These are phyloP conservation scores for Candida ficus DNA, from an alignment of 805 yeast genomes.

Conservation along the genomic window DNA sequence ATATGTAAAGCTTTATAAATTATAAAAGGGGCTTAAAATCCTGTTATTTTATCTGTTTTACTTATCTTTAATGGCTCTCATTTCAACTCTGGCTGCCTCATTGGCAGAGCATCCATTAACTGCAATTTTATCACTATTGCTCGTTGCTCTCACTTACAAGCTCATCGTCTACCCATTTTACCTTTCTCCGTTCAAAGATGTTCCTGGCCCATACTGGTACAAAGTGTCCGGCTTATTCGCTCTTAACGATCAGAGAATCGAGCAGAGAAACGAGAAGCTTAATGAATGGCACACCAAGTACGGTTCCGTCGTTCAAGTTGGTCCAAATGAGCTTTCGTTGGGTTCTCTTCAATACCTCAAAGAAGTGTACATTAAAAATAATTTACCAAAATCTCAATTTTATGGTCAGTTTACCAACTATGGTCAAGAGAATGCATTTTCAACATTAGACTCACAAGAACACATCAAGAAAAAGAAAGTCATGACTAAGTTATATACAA, in stretches of 20 bases:
- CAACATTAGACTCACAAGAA: conserved; percentile 42
- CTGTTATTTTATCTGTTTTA: too few species aligned
- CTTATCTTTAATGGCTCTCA: background rate
- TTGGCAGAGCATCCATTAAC: background rate
- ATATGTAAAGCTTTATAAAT: too few species aligned
- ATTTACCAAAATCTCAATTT: conserved; percentile 49
- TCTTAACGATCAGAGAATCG: conserved; percentile 38
- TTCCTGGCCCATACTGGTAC: conserved; percentile 58
- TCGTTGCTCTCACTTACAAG: conserved; percentile 21
- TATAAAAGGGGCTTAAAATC: too few species aligned
- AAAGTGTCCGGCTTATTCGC: conserved; percentile 39
- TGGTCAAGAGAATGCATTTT: conserved; percentile 54
- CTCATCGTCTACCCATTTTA: conserved; percentile 41
- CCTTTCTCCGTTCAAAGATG: conserved; percentile 40
- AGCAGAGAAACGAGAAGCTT: conserved; percentile 44
- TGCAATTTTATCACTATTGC: conserved; percentile 1
- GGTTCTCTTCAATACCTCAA: conserved; percentile 44
- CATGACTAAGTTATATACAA: conserved; percentile 40
- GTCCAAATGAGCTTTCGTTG: conserved; percentile 59
- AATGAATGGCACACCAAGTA: conserved; percentile 47
- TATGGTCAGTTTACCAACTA: conserved; percentile 58
- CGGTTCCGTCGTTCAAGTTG: conserved; percentile 58
- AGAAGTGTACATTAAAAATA: conserved; percentile 51
- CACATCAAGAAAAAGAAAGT: conserved; percentile 41
- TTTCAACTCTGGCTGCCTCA: background rate